Evolutionary conservation across 371 early-diverging fungal species (phyloP).

Genomic region (Thermomucor indicae-seudaticae): DNA sequence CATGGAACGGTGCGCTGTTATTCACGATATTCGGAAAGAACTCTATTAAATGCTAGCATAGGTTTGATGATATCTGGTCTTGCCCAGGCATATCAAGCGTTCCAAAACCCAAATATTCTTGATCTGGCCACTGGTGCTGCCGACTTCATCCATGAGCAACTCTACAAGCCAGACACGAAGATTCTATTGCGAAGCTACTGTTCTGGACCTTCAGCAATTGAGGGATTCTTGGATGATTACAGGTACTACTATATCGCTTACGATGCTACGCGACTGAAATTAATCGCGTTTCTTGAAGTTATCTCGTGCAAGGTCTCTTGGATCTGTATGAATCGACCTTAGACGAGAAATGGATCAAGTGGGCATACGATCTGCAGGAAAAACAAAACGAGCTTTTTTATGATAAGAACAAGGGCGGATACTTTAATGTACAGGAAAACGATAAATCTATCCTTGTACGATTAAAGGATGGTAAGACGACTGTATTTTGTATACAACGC

Average conservation of each 20-base stretch:
- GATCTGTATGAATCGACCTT: conserved; percentile 56
- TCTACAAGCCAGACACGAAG: conserved; percentile 33
- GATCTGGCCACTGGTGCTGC: conserved; percentile 46
- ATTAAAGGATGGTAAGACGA: conserved; percentile 53
- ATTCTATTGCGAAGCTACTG: conserved; percentile 44
- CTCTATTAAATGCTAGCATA: conserved; percentile 3
- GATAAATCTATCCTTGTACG: conserved; percentile 46
- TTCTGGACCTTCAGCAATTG: conserved; percentile 43
- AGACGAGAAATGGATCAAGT: conserved; percentile 52
- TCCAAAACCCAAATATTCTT: conserved; percentile 27
- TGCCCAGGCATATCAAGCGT: conserved; percentile 40
- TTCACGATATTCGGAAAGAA: neutral
- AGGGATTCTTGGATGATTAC: conserved; percentile 63
- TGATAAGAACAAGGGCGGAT: conserved; percentile 51
- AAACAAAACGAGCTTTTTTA: conserved; percentile 56
- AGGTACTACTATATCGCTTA: conserved; percentile 25
- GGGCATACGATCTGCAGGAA: conserved; percentile 56
- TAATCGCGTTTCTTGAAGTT: neutral
- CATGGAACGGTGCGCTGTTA: conserved; percentile 45
- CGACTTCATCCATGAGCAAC: conserved; percentile 38
- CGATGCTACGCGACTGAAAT: neutral
- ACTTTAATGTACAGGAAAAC: conserved; percentile 39
- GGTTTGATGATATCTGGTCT: conserved; percentile 57
- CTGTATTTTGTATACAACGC: neutral
- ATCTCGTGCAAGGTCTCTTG: conserved; percentile 33